Base-by-base conservation (phyloP, 768 basidiomycete species). In the Phaeotremella fagi region DNA sequence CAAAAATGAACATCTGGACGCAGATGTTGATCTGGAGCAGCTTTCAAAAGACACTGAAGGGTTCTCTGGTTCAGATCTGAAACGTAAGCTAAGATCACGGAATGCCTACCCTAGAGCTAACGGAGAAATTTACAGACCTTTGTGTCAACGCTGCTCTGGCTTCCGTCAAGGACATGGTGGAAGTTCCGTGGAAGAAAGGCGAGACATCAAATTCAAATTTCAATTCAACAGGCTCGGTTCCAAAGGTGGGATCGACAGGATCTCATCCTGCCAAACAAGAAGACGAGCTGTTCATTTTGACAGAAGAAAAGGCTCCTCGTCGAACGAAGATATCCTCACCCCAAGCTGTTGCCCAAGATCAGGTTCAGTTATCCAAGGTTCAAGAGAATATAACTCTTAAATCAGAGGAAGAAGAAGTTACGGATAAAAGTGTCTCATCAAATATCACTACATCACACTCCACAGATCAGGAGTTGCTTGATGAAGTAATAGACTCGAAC, bases 51-150 rank as follows among this genome's bases (percentile, higher is more conserved):
- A 63, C 20, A 73, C 72, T 4, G 72, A 71, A 22, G 83, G 81
- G 48, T 97, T 90, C 74, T 97, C 91, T 52, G 91, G 91, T 15
- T 94, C 90, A 24, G 91, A 97, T 73, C 78, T 97, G 54, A 95
- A 94, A 75, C 89, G 91, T 94, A 54, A 68, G 87, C 78, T 0
- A 3, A 20, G 29, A 44, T 24, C 6, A 46, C 24, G 31, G 38
- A 36, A 14, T 20, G n/a, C 18, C n/a, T 18, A 12, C 9, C 11
- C 7, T 37, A 6, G 51, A 28, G 15, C 24, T 14, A n/a, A 27
- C 47, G 44, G 33, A 33, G 24, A 22, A 28, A 27, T 15, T 33
- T 35, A 6, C 63, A 95, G 91, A 97, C 75, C 76, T 95, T 20
- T 92, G 90, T 71, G 91, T 97, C 24, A 84, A 88, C 48, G 90